A percentile compares a stretch with the other conserved stretches of the same genome.
Conservation (phyloP, 306 rosid species). For the Vicia faba region DNA sequence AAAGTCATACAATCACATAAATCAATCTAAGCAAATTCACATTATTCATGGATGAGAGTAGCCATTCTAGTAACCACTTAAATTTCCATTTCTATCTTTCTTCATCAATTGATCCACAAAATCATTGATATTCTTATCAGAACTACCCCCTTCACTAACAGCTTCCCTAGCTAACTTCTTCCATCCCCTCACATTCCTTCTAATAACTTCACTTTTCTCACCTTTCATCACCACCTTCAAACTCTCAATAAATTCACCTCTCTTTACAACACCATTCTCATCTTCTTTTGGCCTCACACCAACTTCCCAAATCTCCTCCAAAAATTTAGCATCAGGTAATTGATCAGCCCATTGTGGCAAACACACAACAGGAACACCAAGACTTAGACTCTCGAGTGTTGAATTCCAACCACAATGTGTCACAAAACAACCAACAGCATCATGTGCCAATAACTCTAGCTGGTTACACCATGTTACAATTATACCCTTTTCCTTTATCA, state of each 20-base stretch:
- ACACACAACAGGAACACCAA: constrained; percentile 67
- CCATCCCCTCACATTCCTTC: constrained; percentile 49
- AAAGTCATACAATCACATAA: neutral
- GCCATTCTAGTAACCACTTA: constrained; percentile 21
- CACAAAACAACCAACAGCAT: constrained; percentile 61
- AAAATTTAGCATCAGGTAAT: constrained; percentile 61
- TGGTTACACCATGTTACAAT: constrained; percentile 64
- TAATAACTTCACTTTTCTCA: constrained; percentile 45
- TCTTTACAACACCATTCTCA: constrained; percentile 52
- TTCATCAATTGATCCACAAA: constrained; percentile 48
- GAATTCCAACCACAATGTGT: constrained; percentile 77
- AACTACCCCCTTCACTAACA: constrained; percentile 54
- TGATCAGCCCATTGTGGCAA: constrained; percentile 73
- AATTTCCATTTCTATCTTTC: constrained; percentile 26
- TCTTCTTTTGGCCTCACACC: constrained; percentile 66
- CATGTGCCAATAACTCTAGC: constrained; percentile 54
- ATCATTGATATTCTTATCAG: constrained; percentile 44
- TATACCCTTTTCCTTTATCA: constrained; percentile 42
- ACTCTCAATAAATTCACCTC: constrained; percentile 46
- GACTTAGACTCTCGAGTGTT: constrained; percentile 64
- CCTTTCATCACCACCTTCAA: constrained; percentile 61
- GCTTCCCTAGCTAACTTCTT: constrained; percentile 53
- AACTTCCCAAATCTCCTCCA: constrained; percentile 64
- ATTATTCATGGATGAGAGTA: neutral
- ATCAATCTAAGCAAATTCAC: neutral